Percentiles rank a stretch among this genome's conserved stretches.
These are phyloP conservation scores for Sporothrix protearum DNA, from an alignment of 2,329 filamentous ascomycete species.

Conservation along the genomic window DNA sequence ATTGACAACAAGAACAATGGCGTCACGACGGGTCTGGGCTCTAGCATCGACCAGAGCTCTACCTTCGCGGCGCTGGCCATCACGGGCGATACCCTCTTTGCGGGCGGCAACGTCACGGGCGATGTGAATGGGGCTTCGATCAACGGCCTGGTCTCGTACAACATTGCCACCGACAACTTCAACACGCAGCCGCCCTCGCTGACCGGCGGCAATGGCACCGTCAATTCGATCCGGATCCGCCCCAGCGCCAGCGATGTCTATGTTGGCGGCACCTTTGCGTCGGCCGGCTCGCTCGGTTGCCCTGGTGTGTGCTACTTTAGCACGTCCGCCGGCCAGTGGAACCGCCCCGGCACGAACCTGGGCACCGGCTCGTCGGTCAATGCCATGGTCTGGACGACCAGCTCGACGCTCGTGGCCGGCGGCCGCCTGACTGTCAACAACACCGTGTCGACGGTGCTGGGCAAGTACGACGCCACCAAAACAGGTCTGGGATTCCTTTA, in stretches of 20 bases:
- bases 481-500: conserved; percentile 62
- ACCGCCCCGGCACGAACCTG: conserved; percentile 68
- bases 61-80: conserved; percentile 70
- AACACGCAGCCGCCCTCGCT: conserved; percentile 71
- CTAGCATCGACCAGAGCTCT: conserved; percentile 65
- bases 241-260: conserved; percentile 72
- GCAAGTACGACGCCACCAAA: conserved; percentile 66
- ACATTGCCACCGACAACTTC: conserved; percentile 64
- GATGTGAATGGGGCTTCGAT: conserved; percentile 59
- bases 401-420: conserved; percentile 68
- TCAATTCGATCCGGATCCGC: conserved; percentile 71
- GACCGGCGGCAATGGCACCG: conserved; percentile 64
- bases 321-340: conserved; percentile 70
- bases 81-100: conserved; percentile 66
- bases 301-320: conserved; percentile 78
- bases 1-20: conserved; percentile 71
- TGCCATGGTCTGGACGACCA: conserved; percentile 70
- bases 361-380: conserved; percentile 66
- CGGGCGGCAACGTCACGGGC: conserved; percentile 76
- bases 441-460: conserved; percentile 61
- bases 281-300: conserved; percentile 78
- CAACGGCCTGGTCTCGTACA: conserved; percentile 74
- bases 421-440: conserved; percentile 70
- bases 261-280: conserved; percentile 80
- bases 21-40: conserved; percentile 64